Base-by-base conservation (phyloP, 495 filamentous ascomycete genomes). In the Neurospora terricola region DNA sequence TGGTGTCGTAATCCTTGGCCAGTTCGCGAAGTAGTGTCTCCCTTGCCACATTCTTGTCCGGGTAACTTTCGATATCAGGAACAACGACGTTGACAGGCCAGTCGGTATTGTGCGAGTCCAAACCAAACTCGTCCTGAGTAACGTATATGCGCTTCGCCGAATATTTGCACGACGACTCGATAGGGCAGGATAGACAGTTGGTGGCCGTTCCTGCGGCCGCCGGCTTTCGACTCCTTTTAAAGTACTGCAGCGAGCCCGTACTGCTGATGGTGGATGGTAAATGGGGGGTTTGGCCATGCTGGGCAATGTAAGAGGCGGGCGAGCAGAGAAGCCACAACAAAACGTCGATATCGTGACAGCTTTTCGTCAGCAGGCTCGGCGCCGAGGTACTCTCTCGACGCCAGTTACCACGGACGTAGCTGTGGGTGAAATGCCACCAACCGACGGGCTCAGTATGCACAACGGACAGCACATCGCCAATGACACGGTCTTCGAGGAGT, bases 361-460 rank as follows among this genome's bases (percentile, higher is more conserved):
- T 96, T 79, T 98, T 99, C 5, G 96, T 97, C 12, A 99, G 86
- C 6, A 99, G 84, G 8, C 91, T 92, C 6, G 92, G 92, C 1
- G 91, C 92, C 1, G 89, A 88, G 0, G 84, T 85, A 3, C 87
- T 90, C 72, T 91, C 90, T 69, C 91, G 92, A 6, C 96, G 90
- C 96, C 96, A 98, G 82, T 98, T 97, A 16, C 96, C 96, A 23
- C 92, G 88, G 30, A 99, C 96, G 76, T 97, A 98, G 76, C 90
- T 92, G 82, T 99, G 96, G 1, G 91, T 84, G 78, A 97, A 99
- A 81, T 99, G 96, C 93, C 93, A 99, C 88, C 91, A 96, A 3
- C 96, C 96, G 1, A 99, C 91, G 0, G 96, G 96, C 80, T 98
- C 96, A 1, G 91, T 93, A 78, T 98, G 96, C 74, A 95, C 92